These are phyloP conservation scores for Jamesozyma jinghongensis DNA, from an alignment of 805 yeast genomes.

Conservation along the genomic window DNA sequence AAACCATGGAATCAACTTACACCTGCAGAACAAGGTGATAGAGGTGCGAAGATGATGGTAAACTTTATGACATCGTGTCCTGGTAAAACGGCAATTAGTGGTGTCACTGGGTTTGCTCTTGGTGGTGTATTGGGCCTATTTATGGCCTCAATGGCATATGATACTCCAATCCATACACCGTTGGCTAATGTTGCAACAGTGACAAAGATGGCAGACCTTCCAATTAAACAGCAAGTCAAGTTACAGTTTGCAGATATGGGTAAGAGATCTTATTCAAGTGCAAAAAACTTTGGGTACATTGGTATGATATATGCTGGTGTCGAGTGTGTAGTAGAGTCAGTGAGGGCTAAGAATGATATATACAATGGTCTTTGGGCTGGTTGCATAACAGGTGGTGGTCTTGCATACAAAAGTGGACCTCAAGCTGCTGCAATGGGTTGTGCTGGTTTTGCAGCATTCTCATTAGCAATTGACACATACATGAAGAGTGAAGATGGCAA, in stretches of 20 bases:
- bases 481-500: constrained; percentile 72
- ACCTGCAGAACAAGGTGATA: constrained; percentile 86
- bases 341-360: constrained; percentile 82
- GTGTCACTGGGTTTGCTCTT: constrained; percentile 84
- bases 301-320: constrained; percentile 89
- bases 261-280: constrained; percentile 70
- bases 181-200: constrained; percentile 26
- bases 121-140: constrained; percentile 95
- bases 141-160: constrained; percentile 62
- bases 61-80: constrained; percentile 88
- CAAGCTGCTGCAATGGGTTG: constrained; percentile 86
- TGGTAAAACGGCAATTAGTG: constrained; percentile 84
- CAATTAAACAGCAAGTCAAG: constrained; percentile 87
- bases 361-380: constrained; percentile 92
- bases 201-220: constrained; percentile 62
- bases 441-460: constrained; percentile 95
- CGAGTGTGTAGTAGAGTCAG: constrained; percentile 79
- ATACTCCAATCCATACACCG: constrained; percentile 31
- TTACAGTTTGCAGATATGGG: constrained; percentile 90
- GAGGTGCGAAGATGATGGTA: constrained; percentile 77
- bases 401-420: constrained; percentile 89
- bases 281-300: constrained; percentile 87
- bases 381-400: constrained; percentile 92
- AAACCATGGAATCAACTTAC: constrained; percentile 63
- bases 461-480: constrained; percentile 77